phyloP scores from a whole-genome alignment of 116 monocot species.

The Posidonia oceanica region DNA sequence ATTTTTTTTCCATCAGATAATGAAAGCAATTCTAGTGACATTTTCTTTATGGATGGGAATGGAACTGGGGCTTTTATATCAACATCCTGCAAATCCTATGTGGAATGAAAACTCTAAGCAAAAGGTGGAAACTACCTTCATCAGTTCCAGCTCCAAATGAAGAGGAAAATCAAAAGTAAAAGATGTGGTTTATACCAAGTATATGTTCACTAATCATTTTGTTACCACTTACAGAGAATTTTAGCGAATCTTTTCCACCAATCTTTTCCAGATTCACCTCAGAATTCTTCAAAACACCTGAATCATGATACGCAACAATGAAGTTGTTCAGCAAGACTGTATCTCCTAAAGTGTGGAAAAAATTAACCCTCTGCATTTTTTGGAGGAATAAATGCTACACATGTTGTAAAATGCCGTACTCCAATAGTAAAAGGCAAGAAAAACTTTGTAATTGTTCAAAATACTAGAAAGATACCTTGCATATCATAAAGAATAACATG shows the following conservation, averaged over 20 bases:
- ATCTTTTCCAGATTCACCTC: constrained; percentile 17
- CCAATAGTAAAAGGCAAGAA: not conserved
- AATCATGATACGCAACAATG: not conserved
- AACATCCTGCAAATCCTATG: constrained; percentile 19
- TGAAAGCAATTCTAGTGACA: constrained; percentile 57
- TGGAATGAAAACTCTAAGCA: not conserved
- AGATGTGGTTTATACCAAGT: not conserved
- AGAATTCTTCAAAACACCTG: constrained; percentile 76
- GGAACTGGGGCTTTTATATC: constrained; percentile 13
- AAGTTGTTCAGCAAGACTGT: not conserved
- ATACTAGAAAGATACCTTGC: constrained; percentile 28
- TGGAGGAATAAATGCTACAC: no score
- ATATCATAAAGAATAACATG: constrained; percentile 53
- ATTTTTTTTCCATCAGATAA: constrained; percentile 68
- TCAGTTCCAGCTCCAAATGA: no score
- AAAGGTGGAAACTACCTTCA: no score
- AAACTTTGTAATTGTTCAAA: not conserved
- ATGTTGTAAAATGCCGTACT: not conserved
- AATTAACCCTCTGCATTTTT: no score
- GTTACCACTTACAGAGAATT: constrained; percentile 22
- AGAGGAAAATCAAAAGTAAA: not conserved
- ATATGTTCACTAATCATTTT: not conserved
- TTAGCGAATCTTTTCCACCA: constrained; percentile 10
- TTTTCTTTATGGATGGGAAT: constrained; percentile 14
- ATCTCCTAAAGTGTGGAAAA: no score